Base-by-base conservation (phyloP, 371 early-diverging fungal genomes). In the Thermomucor indicae-seudaticae region DNA sequence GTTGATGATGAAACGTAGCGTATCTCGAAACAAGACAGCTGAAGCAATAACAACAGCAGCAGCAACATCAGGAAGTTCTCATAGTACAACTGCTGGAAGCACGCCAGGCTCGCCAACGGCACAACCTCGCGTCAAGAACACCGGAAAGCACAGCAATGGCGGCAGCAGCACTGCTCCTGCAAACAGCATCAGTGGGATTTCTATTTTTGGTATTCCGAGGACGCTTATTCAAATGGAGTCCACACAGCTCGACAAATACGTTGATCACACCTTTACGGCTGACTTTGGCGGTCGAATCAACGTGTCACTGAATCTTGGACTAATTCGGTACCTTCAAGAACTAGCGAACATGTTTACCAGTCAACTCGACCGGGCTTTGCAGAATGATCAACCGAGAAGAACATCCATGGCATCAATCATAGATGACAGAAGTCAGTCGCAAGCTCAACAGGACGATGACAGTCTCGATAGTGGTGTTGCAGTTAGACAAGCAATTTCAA, bases 221-320 rank as follows among this genome's bases (percentile, higher is more conserved):
- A 75, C 78, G 1, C 45, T 56, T 29, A 57, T 84, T 25, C 59
- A 43, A 0, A 79, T 86, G 68, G 43, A 69, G 1, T 77, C 81
- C 3, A 47, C 44, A 3, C 78, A 76, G n/a, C n/a, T 53, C 0
- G 43, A 58, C 2, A 54, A 41, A 0, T 28, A 49, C 0, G 67
- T 81, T 17, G 65, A 78, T 24, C 80, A 81, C 53, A 52, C 57
- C 16, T 87, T 89, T 60, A 43, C 58, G 4, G 71, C 85, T 2
- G 65, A 74, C 3, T 90, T 90, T 60, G 75, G 65, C 4, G 89
- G 86, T 3, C 75, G 79, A 17, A 75, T 90, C 45, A 79, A 88
- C 49, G 78, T 90, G 2, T 90, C 91, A 0, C 66, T 89, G 11
- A 90, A 90, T 57, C 66, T 89, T 47, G 85, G 85, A 2, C 65